These are phyloP conservation scores for Symmetrospora coprosmae DNA, from an alignment of 768 basidiomycete genomes.

Conservation along the genomic window DNA sequence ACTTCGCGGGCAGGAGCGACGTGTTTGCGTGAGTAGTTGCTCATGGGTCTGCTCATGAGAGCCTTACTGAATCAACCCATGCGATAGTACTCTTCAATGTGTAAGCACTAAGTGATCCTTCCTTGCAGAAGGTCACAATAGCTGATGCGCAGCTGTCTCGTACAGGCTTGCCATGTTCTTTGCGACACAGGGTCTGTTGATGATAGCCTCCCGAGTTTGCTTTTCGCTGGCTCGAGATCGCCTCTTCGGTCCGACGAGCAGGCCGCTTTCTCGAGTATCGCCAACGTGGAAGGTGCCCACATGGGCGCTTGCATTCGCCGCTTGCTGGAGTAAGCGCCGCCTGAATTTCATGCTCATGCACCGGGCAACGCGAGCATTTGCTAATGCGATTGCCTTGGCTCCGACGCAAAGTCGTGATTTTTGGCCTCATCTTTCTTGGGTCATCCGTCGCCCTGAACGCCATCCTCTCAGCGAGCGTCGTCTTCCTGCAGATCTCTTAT, in stretches of 20 bases:
- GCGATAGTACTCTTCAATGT: background rate
- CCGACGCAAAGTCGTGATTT: too few relatives aligned
- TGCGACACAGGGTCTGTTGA: conserved; percentile 16
- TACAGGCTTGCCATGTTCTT: conserved; percentile 3
- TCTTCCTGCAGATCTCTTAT: conserved; percentile 25
- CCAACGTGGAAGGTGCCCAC: conserved; percentile 8
- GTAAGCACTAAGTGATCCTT: too few relatives aligned
- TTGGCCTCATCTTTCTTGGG: conserved; percentile 29
- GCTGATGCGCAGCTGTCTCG: background rate
- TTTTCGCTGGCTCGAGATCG: conserved; percentile 24
- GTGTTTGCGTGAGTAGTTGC: too few relatives aligned
- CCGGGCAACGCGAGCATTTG: too few relatives aligned
- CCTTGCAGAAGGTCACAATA: too few relatives aligned
- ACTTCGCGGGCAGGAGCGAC: conserved; percentile 18
- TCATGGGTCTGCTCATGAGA: too few relatives aligned
- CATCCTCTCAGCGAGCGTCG: conserved; percentile 31
- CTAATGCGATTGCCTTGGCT: too few relatives aligned
- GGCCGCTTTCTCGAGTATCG: conserved; percentile 3
- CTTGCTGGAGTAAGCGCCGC: too few relatives aligned
- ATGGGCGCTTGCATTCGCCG: background rate
- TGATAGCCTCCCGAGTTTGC: conserved; percentile 10
- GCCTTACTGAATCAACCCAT: background rate
- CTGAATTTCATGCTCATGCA: too few relatives aligned
- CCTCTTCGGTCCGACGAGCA: background rate
- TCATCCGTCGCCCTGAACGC: conserved; percentile 29